These are phyloP conservation scores for Tolypocladium ophioglossoides DNA, from an alignment of 2,329 filamentous ascomycete species.

Conservation along the genomic window DNA sequence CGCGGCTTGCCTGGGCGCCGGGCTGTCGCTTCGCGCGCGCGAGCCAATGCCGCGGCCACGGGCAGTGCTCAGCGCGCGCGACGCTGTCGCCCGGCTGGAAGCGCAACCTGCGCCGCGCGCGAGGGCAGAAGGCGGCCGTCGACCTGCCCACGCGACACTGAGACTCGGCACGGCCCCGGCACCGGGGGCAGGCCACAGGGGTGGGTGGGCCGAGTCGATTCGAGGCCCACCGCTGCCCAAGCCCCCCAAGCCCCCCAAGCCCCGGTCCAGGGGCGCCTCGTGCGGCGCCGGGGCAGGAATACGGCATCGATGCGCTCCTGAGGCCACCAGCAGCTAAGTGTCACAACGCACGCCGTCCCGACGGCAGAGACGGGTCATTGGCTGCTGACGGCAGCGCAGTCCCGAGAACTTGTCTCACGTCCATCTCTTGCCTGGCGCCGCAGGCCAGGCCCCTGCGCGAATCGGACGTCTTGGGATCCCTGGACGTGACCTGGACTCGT, in stretches of 20 bases:
- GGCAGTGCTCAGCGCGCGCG: too few relatives aligned
- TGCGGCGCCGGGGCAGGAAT: too few relatives aligned
- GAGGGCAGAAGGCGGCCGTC: not conserved
- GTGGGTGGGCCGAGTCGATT: too few relatives aligned
- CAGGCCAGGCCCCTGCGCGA: not conserved
- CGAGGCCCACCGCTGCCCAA: not conserved
- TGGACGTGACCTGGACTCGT: too few relatives aligned
- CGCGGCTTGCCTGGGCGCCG: not conserved
- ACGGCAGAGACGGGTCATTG: not conserved
- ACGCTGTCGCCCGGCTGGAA: too few relatives aligned
- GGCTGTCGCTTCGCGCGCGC: too few relatives aligned
- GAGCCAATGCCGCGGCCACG: not conserved
- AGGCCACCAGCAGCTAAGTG: too few relatives aligned
- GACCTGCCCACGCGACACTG: not conserved
- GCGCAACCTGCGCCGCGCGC: too few relatives aligned
- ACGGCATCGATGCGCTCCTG: too few relatives aligned
- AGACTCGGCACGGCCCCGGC: not conserved
- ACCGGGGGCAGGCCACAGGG: not conserved
- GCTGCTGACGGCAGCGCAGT: not conserved
- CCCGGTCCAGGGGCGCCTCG: too few relatives aligned
- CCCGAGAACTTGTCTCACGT: constrained; percentile 2
- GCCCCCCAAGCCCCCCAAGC: too few relatives aligned
- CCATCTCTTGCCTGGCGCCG: not conserved
- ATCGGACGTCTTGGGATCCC: too few relatives aligned
- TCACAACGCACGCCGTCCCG: not conserved